Base-by-base conservation (phyloP, 2,329 filamentous ascomycete species). In the Rhytidhysteron rufulum region DNA sequence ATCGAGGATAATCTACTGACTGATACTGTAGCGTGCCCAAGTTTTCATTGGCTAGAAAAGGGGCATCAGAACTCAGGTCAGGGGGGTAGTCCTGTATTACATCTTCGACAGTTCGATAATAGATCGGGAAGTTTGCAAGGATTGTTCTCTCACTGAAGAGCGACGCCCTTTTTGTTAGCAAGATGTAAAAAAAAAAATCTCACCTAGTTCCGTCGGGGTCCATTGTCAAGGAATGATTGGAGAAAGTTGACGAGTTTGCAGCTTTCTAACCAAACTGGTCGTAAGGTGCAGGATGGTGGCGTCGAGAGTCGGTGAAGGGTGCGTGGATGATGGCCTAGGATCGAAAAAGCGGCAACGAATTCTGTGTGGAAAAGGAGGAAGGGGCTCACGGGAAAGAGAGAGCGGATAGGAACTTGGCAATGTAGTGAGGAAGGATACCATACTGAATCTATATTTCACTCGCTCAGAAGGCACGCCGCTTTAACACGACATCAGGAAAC, bases 111-210 rank as follows among this genome's bases (percentile, higher is more conserved):
- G n/a, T n/a, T n/a, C n/a, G n/a, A n/a, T n/a, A n/a, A n/a, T n/a
- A n/a, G n/a, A n/a, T n/a, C n/a, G n/a, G n/a, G n/a, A n/a, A n/a
- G n/a, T n/a, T n/a, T n/a, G n/a, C n/a, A n/a, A n/a, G n/a, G n/a
- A n/a, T n/a, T n/a, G n/a, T n/a, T n/a, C n/a, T n/a, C n/a, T n/a
- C n/a, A n/a, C n/a, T n/a, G n/a, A n/a, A n/a, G n/a, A n/a, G n/a
- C n/a, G n/a, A n/a, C 24, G 24, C 24, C 42, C 42, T 47, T 47
- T 49, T 49, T 45, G 42, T 43, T 31, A 40, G 47, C 41, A 41
- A 37, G 38, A 27, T 32, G 18, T 48, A 38, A 45, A 45, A 50
- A 50, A 48, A 50, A 48, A 48, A 41, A 39, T 34, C 34, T 19
- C 47, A 44, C 45, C 24, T 34, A 22, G 30, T 25, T 48, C 34